Conservation (phyloP, 495 filamentous ascomycete species). For the Beverwykella pulmonaria region DNA sequence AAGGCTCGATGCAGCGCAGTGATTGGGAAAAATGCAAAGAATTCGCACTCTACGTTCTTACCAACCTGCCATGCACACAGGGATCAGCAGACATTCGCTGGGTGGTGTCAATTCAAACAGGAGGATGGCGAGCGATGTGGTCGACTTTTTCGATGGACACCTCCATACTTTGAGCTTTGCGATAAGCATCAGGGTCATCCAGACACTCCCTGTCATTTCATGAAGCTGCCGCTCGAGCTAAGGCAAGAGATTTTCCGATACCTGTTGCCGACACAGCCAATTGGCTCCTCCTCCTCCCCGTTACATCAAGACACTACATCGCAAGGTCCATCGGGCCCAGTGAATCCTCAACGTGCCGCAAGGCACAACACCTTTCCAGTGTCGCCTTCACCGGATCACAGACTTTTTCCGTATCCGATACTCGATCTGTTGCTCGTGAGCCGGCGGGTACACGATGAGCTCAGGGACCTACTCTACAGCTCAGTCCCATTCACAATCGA, state of each 20-base stretch:
- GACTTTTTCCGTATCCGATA: conserved; percentile 8
- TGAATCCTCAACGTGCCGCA: too few species aligned
- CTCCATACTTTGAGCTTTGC: conserved; percentile 33
- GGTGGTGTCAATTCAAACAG: conserved; percentile 30
- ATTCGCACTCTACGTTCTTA: conserved; percentile 12
- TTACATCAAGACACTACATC: conserved; percentile 5
- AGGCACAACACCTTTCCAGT: background rate
- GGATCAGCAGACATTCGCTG: conserved; percentile 26
- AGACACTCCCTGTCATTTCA: conserved; percentile 33
- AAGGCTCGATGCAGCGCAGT: conserved; percentile 14
- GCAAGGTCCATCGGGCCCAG: background rate
- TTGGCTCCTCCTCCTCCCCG: conserved; percentile 27
- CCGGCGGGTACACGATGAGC: conserved; percentile 25
- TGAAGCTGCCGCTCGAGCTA: conserved; percentile 34
- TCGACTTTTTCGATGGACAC: conserved; percentile 35
- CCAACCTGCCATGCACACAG: conserved; percentile 31
- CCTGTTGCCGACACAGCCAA: conserved; percentile 29
- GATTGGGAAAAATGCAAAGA: conserved; percentile 20
- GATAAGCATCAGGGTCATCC: conserved; percentile 31
- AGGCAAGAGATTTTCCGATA: conserved; percentile 31
- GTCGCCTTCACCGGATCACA: background rate
- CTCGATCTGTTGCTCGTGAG: conserved; percentile 26
- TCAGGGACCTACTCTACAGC: conserved; percentile 32
- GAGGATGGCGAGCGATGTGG: conserved; percentile 23
- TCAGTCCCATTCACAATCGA: conserved; percentile 31